These are phyloP conservation scores for Neoarthrinium moseri DNA, from an alignment of 2,329 filamentous ascomycete genomes.

Conservation along the genomic window DNA sequence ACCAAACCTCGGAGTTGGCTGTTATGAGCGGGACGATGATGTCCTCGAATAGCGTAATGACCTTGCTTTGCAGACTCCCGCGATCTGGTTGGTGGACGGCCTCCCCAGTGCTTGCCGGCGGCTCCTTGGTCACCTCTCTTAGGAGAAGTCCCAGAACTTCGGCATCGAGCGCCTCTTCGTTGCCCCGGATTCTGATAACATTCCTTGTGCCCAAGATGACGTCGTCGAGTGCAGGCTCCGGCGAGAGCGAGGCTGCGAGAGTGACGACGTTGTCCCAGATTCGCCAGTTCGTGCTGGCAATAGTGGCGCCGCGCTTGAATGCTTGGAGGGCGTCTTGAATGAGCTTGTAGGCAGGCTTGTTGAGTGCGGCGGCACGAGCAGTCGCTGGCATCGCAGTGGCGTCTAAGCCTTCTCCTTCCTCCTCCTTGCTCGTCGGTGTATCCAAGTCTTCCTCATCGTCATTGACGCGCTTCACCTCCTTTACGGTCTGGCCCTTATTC, in stretches of 20 bases:
- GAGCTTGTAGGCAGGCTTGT: constrained; percentile 55
- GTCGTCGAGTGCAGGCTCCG: constrained; percentile 68
- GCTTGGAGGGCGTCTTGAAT: constrained; percentile 76
- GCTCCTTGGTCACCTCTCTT: constrained; percentile 57
- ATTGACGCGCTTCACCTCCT: constrained; percentile 17
- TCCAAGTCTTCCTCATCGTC: constrained; percentile 25
- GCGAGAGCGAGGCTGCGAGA: constrained; percentile 73
- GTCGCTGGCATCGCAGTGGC: constrained; percentile 27
- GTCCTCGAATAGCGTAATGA: constrained; percentile 72
- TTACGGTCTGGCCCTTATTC: constrained; percentile 18
- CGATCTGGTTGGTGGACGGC: constrained; percentile 44
- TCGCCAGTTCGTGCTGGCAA: constrained; percentile 83
- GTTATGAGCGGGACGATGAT: constrained; percentile 83
- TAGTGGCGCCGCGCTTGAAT: constrained; percentile 80
- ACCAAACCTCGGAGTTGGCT: constrained; percentile 72
- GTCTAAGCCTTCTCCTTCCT: constrained; percentile 11
- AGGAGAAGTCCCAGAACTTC: constrained; percentile 72
- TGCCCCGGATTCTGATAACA: constrained; percentile 73
- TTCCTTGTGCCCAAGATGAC: constrained; percentile 73
- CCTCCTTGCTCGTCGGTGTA: neutral
- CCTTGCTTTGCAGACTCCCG: constrained; percentile 60
- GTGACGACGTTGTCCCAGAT: constrained; percentile 98
- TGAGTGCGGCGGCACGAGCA: constrained; percentile 23
- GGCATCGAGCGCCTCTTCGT: constrained; percentile 76
- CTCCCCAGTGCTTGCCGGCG: constrained; percentile 17